Evolutionary conservation across 1,284 basidiomycete species (phyloP), one percentile per base, ranked within the genome.

Genomic region (Neonothopanus nambi): DNA sequence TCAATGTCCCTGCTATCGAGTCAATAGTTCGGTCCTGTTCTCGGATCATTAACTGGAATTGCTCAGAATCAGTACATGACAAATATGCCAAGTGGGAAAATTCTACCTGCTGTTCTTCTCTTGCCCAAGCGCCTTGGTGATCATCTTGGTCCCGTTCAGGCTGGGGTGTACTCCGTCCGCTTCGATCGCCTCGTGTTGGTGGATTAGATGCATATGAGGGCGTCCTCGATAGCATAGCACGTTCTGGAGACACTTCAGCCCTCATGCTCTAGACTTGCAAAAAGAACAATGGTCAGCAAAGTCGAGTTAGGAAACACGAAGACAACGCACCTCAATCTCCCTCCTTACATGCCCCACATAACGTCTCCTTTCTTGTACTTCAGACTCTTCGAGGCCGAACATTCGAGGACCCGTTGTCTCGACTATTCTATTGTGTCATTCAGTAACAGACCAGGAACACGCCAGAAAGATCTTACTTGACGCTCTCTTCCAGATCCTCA

Each of bases 21-120:
- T 88, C 85, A 56, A 97, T 85, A 0, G 93, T 89, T 44, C 84
- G 79, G 65, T 97, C 94, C 75, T 97, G 94, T 62, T 91, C 82
- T 43, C 79, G 80, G 39, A 96, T 84, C 70, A 95, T 84, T 67
- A 93, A 82, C 89, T 95, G 37, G 11, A 37, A 21, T 17, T 15
- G 24, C 12, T 9, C 4, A 36, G 45, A 3, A 24, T n/a, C 17
- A 52, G 39, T 15, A 28, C 17, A 12, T 43, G 24, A 23, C 40
- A 45, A 12, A 33, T 3, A 33, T 26, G 8, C 17, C 23, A 18
- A 15, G 6, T 44, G n/a, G 15, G 28, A 46, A 28, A 17, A 15
- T 59, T 69, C 26, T 59, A 87, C 91, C 78, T 93, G 83, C 67
- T 89, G 93, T 65, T 94, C 92, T 67, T 93, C 82, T 48, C 78